These are phyloP conservation scores for Beauveria pseudobassiana DNA, from an alignment of 2,329 filamentous ascomycete genomes.

Conservation along the genomic window DNA sequence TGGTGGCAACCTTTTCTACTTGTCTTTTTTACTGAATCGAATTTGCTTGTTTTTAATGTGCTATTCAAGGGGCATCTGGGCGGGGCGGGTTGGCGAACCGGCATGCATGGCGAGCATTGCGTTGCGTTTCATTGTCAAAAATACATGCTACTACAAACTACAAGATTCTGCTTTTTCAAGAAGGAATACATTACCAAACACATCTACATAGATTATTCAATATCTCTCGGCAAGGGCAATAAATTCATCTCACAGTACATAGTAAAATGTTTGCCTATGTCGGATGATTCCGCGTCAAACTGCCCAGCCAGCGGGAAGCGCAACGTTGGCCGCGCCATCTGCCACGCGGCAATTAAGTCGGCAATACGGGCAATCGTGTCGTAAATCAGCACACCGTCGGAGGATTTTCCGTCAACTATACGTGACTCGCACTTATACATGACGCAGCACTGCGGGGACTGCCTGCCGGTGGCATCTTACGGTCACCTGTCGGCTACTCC, in stretches of 20 bases:
- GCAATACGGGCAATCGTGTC: not conserved
- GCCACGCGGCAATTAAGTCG: not conserved
- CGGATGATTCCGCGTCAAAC: not conserved
- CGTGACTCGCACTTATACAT: not conserved
- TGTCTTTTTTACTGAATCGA: not conserved
- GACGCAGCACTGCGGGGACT: not conserved
- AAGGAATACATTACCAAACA: too few relatives aligned
- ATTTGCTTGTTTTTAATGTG: not conserved
- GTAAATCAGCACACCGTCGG: too few relatives aligned
- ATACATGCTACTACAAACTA: not conserved
- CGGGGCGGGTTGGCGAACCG: not conserved
- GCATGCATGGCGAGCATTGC: not conserved
- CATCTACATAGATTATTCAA: not conserved
- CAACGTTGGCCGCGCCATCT: not conserved
- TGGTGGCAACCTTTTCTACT: not conserved
- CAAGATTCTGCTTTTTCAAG: too few relatives aligned
- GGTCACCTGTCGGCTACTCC: not conserved
- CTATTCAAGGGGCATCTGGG: not conserved
- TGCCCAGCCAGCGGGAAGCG: not conserved
- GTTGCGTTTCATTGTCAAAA: not conserved
- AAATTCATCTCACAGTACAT: too few relatives aligned
- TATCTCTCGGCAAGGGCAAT: too few relatives aligned
- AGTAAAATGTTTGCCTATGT: not conserved
- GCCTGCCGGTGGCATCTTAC: not conserved
- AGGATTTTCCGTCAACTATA: too few relatives aligned